phyloP scores from a whole-genome alignment of 164 flowering plant genomes.

The Dillenia turbinata region DNA sequence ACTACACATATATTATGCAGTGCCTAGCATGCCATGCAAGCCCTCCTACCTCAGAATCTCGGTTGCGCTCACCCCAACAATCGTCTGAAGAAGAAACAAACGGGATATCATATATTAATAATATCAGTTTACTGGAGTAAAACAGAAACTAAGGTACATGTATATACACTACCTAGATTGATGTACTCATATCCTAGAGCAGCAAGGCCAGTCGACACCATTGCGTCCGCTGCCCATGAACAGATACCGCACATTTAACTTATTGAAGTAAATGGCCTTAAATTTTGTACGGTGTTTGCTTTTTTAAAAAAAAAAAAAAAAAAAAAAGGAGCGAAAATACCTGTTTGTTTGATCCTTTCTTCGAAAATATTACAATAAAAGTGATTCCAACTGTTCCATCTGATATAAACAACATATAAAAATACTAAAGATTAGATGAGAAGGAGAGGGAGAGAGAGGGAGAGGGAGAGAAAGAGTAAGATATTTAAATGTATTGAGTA shows the following conservation, averaged over 20 bases:
- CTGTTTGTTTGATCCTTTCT: constrained; percentile 20
- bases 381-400: constrained; percentile 36
- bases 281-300: background rate
- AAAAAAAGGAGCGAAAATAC: background rate
- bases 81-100: constrained; percentile 40
- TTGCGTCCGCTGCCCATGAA: constrained; percentile 47
- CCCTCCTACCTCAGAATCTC: constrained; percentile 51
- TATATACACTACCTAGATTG: constrained; percentile 38
- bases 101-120: background rate
- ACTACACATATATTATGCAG: background rate
- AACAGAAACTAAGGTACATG: background rate
- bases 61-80: constrained; percentile 61
- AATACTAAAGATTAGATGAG: background rate
- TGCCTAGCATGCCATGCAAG: no score
- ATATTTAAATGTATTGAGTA: background rate
- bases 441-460: background rate
- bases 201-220: constrained; percentile 55
- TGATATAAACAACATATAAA: constrained; percentile 5
- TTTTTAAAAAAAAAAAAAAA: no score
- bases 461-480: background rate
- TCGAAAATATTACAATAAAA: constrained; percentile 26
- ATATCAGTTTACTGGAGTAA: background rate
- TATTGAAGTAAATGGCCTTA: background rate
- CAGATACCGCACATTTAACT: background rate
- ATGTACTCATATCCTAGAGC: constrained; percentile 44